A percentile compares a stretch with the other conserved stretches of the same genome.
phyloP scores from a whole-genome alignment of 805 yeast species.

The Wickerhamomyces subpelliculosus region DNA sequence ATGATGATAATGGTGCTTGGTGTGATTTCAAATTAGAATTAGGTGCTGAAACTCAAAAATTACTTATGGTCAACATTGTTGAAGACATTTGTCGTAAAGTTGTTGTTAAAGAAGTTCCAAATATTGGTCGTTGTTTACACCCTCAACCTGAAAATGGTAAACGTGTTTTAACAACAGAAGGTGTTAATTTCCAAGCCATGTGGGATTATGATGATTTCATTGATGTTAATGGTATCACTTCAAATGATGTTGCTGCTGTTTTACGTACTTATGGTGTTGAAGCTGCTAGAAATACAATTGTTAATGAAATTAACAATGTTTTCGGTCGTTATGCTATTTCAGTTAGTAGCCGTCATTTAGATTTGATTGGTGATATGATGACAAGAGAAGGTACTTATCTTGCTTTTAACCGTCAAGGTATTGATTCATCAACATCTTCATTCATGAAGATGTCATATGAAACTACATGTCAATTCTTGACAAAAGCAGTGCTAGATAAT shows the following conservation, averaged over 20 bases:
- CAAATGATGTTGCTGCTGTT: conserved; percentile 91
- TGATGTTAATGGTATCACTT: conserved; percentile 80
- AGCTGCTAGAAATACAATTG: conserved; percentile 97
- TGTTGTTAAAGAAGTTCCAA: conserved; percentile 88
- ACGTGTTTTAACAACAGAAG: conserved; percentile 87
- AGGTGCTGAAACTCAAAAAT: conserved; percentile 80
- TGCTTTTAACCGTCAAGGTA: conserved; percentile 98
- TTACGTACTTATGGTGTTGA: conserved; percentile 93
- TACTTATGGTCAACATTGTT: conserved; percentile 93
- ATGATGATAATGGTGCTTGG: conserved; percentile 85
- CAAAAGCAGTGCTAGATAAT: conserved; percentile 91
- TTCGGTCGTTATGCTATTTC: conserved; percentile 94
- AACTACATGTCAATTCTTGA: conserved; percentile 95
- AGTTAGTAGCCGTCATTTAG: conserved; percentile 90
- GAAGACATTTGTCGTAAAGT: conserved; percentile 86
- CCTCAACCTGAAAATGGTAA: conserved; percentile 66
- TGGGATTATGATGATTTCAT: conserved; percentile 96
- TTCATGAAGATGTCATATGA: conserved; percentile 99
- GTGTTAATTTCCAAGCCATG: conserved; percentile 96
- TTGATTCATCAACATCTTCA: conserved; percentile 90
- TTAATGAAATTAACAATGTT: conserved; percentile 90
- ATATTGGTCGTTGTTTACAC: conserved; percentile 88
- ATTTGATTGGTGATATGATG: conserved; percentile 97
- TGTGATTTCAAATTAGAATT: conserved; percentile 84
- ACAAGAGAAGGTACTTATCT: conserved; percentile 96